A percentile compares a stretch with the other conserved stretches of the same genome.
These are phyloP conservation scores for Fomitopsis palustris DNA, from an alignment of 1,284 basidiomycete genomes.

Conservation along the genomic window DNA sequence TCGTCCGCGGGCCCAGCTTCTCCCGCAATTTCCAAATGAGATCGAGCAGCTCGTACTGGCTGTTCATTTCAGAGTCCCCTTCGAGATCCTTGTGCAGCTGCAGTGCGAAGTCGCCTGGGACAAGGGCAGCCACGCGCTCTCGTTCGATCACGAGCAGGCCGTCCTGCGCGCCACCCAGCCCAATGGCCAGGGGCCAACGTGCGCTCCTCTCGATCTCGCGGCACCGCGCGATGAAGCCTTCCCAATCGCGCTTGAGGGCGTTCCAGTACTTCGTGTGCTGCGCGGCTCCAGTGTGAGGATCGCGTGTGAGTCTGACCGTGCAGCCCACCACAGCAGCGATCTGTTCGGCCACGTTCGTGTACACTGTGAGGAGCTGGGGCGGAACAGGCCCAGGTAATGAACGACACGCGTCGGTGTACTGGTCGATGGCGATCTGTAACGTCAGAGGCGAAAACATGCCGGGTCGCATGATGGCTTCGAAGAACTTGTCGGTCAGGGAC, in stretches of 20 bases:
- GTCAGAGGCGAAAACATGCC: slow-evolving; percentile 84
- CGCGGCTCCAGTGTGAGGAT: slow-evolving; percentile 75
- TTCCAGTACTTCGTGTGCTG: slow-evolving; percentile 80
- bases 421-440: slow-evolving; percentile 74
- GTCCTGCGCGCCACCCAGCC: slow-evolving; percentile 42
- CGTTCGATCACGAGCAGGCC: slow-evolving; percentile 70
- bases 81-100: slow-evolving; percentile 33
- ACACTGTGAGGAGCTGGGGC: slow-evolving; percentile 53
- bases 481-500: slow-evolving; percentile 77
- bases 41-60: slow-evolving; percentile 36
- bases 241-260: slow-evolving; percentile 87
- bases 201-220: slow-evolving; percentile 83
- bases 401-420: slow-evolving; percentile 73
- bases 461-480: slow-evolving; percentile 80
- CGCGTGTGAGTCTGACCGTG: slow-evolving; percentile 69
- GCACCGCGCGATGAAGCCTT: slow-evolving; percentile 86
- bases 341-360: slow-evolving; percentile 69
- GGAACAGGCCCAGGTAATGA: slow-evolving; percentile 59
- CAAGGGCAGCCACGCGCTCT: slow-evolving; percentile 67
- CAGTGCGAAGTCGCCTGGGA: slow-evolving; percentile 66
- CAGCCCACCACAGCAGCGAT: slow-evolving; percentile 86
- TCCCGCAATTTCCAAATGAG: slow-evolving; percentile 58
- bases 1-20: slow-evolving; percentile 51
- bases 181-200: slow-evolving; percentile 77
- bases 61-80: slow-evolving; percentile 46